Base-by-base conservation (phyloP, 106 monocot genomes). In the Chionographis japonica region DNA sequence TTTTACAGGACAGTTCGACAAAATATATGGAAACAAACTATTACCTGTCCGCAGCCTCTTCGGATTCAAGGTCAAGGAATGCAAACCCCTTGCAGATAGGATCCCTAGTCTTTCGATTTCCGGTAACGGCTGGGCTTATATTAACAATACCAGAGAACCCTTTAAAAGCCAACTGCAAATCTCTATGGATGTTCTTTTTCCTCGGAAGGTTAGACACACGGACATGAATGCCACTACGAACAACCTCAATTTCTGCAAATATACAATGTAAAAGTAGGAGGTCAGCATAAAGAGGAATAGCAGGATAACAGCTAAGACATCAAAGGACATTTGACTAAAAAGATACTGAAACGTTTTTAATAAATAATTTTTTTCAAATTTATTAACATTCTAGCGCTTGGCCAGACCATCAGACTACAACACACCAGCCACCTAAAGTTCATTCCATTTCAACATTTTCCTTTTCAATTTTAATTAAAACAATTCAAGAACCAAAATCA, bases 51-150 rank as follows among this genome's bases (percentile, higher is more conserved):
- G 97, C 92, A 79, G 71, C 85, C 40, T 78, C 85, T 41, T 85
- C 61, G 59, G 92, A 84, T 27, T 70, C 58, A 13, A 98, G 61
- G 52, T 83, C 78, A 63, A 98, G 39, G 67, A 85, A 98, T 60
- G 97, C 97, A 71, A 92, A 92, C 13, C 97, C 97, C 79, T 82
- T 98, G 73, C 97, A 98, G 40, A 98, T 70, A 62, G 97, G 97
- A 69, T 98, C 97, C 63, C 90, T 92, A n/a, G 97, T 98, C 74
- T 98, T 98, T 65, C 63, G 65, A 65, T 83, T 98, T 55, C 85
- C 97, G 67, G 58, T 73, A 35, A 87, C 84, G 52, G 87, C 89
- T 54, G 97, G 90, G 40, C 39, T 80, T 78, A 98, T 90, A 38
- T 80, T 72, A 43, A 85, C 19, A 60, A 98, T 83, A 52, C 85